Percentiles rank a stretch among this genome's conserved stretches.
Evolutionary conservation across 73 alveolate species (phyloP).

Genomic region (Stentor roeselii): DNA sequence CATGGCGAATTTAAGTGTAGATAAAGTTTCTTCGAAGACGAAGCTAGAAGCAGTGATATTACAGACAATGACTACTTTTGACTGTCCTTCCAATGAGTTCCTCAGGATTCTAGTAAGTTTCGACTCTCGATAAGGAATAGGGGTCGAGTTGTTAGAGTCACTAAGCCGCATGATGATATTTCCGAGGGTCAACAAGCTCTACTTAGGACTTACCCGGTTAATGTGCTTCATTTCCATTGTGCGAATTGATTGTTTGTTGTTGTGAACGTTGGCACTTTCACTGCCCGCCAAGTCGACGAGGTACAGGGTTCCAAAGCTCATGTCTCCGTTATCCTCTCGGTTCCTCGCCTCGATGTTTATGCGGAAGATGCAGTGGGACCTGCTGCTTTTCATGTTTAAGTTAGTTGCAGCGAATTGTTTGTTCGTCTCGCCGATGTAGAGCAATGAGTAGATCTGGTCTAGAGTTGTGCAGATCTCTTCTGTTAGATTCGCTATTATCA

Average conservation of each 20-base stretch:
- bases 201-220: slow-evolving; percentile 93
- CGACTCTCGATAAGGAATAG: slow-evolving; percentile 95
- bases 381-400: slow-evolving; percentile 72
- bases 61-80: slow-evolving; percentile 92
- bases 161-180: slow-evolving; percentile 86
- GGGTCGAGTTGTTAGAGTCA: slow-evolving; percentile 56
- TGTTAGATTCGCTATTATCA: slow-evolving; percentile 57
- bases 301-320: slow-evolving; percentile 50
- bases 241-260: slow-evolving; percentile 75
- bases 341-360: slow-evolving; percentile 44
- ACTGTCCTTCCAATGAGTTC: slow-evolving; percentile 93
- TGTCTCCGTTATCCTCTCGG: slow-evolving; percentile 31
- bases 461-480: slow-evolving; percentile 64
- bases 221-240: slow-evolving; percentile 67
- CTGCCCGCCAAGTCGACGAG: slow-evolving; percentile 96
- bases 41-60: slow-evolving; percentile 78
- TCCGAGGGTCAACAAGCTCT: slow-evolving; percentile 90
- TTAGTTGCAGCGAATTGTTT: slow-evolving; percentile 84
- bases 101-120: slow-evolving; percentile 89
- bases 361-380: slow-evolving; percentile 90
- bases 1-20: slow-evolving; percentile 90
- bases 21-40: slow-evolving; percentile 85
- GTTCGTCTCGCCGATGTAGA: slow-evolving; percentile 73
- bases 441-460: slow-evolving; percentile 63
- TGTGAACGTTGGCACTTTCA: slow-evolving; percentile 86